These are phyloP conservation scores for Salix viminalis DNA, from an alignment of 345 rosid species.

Conservation along the genomic window DNA sequence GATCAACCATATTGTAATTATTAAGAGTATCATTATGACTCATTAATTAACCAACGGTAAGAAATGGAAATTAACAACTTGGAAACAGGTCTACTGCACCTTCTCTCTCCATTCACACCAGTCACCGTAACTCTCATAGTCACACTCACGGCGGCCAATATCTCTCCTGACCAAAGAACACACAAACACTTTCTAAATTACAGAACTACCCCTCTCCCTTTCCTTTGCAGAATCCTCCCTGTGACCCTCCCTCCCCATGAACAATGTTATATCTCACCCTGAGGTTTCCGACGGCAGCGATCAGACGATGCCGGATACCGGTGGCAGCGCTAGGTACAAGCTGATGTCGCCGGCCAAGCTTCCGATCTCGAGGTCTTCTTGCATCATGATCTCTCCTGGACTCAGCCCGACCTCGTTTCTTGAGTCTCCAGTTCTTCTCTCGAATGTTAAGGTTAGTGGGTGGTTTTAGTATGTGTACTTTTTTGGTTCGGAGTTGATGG, in stretches of 20 bases:
- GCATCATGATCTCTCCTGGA: constrained; percentile 76
- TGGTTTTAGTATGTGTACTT: no score
- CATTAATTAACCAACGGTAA: not conserved
- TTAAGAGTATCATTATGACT: not conserved
- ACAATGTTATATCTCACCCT: constrained; percentile 1
- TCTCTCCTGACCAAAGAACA: not conserved
- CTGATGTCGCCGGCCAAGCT: constrained; percentile 97
- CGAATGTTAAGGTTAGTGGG: constrained; percentile 69
- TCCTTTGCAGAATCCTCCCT: constrained; percentile 2
- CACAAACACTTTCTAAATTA: not conserved
- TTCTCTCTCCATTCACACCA: not conserved
- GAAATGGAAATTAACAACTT: no score
- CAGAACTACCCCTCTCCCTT: constrained; percentile 8
- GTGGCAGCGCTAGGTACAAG: constrained; percentile 65
- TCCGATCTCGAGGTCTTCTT: constrained; percentile 87
- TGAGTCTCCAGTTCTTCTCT: constrained; percentile 93
- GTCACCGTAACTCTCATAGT: not conserved
- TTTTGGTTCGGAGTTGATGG: not conserved
- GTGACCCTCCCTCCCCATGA: constrained; percentile 11
- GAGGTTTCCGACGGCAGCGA: constrained; percentile 2
- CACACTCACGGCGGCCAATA: not conserved
- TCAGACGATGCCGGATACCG: not conserved
- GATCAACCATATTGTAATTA: constrained; percentile 1
- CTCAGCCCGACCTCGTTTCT: constrained; percentile 87
- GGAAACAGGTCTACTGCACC: no score